Evolutionary conservation across 495 filamentous ascomycete species (phyloP).

Genomic region (Cairneyella variabilis): DNA sequence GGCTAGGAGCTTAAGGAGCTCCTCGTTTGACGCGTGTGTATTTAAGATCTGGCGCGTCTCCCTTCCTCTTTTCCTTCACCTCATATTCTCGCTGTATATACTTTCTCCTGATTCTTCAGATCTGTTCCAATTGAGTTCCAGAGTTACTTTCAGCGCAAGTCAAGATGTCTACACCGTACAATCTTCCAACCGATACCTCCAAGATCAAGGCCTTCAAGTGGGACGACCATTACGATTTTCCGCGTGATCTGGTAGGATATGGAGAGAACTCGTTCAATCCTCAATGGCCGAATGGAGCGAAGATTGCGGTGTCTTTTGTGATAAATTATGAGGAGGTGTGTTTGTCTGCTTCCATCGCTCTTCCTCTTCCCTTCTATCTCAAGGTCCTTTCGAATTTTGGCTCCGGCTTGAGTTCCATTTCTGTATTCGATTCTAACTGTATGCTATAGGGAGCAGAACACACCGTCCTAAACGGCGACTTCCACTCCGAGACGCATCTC

Average conservation of each 20-base stretch:
- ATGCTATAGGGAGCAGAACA: conserved; percentile 32
- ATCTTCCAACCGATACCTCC: conserved; percentile 14
- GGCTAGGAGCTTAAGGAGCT: too few relatives aligned
- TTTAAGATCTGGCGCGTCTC: too few relatives aligned
- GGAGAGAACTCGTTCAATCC: conserved; percentile 33
- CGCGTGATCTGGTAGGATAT: conserved; percentile 30
- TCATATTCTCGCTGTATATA: too few relatives aligned
- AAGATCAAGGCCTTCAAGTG: conserved; percentile 20
- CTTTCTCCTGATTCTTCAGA: too few relatives aligned
- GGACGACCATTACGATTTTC: conserved; percentile 25
- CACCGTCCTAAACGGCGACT: conserved; percentile 32
- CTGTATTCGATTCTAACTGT: background rate
- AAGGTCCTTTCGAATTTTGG: background rate
- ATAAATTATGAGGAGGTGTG: conserved; percentile 38
- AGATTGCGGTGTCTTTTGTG: conserved; percentile 40
- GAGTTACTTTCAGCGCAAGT: too few relatives aligned
- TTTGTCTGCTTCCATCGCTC: background rate
- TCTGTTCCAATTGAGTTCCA: too few relatives aligned
- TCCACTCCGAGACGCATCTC: conserved; percentile 29
- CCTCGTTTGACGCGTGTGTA: too few relatives aligned
- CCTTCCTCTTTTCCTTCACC: too few relatives aligned
- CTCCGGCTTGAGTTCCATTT: background rate
- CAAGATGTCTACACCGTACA: conserved; percentile 24
- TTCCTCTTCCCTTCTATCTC: background rate
- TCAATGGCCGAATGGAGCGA: conserved; percentile 37